phyloP scores from a whole-genome alignment of 495 filamentous ascomycete species.

The Aspergillus sclerotioniger region DNA sequence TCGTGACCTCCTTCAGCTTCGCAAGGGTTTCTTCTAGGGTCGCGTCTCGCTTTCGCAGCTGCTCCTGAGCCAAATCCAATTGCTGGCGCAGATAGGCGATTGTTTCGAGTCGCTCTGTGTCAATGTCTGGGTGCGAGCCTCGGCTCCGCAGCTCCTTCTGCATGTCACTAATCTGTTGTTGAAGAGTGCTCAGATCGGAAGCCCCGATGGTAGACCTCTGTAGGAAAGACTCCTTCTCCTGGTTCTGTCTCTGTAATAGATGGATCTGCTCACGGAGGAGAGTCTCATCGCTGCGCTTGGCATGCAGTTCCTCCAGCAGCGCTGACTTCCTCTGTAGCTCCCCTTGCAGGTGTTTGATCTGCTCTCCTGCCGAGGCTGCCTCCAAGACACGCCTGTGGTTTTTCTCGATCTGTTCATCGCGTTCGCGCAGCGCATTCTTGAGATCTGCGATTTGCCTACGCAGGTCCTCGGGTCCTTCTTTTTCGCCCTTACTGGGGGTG shows the following conservation, averaged over 20 bases:
- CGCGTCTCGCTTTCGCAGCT: slow-evolving; percentile 37
- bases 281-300: slow-evolving; percentile 22
- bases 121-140: slow-evolving; percentile 22
- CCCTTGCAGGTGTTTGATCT: slow-evolving; percentile 38
- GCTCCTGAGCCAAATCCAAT: slow-evolving; percentile 36
- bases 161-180: slow-evolving; percentile 36
- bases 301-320: slow-evolving; percentile 32
- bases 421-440: slow-evolving; percentile 31
- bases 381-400: slow-evolving; percentile 35
- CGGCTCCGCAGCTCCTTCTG: slow-evolving; percentile 35
- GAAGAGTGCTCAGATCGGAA: slow-evolving; percentile 26
- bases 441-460: slow-evolving; percentile 37
- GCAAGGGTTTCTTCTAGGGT: slow-evolving; percentile 38
- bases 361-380: slow-evolving; percentile 38
- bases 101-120: slow-evolving; percentile 35
- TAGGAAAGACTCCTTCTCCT: slow-evolving; percentile 28
- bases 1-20: slow-evolving; percentile 37
- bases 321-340: slow-evolving; percentile 38
- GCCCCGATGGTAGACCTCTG: slow-evolving; percentile 24
- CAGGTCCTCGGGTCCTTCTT: slow-evolving; percentile 27
- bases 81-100: slow-evolving; percentile 42
- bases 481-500: slow-evolving; percentile 15
- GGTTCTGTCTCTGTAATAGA: slow-evolving; percentile 31
- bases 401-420: slow-evolving; percentile 40
- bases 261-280: slow-evolving; percentile 35